phyloP scores from a whole-genome alignment of 176 grass and related monocot genomes.

The Rhipidocladum racemiflorum region DNA sequence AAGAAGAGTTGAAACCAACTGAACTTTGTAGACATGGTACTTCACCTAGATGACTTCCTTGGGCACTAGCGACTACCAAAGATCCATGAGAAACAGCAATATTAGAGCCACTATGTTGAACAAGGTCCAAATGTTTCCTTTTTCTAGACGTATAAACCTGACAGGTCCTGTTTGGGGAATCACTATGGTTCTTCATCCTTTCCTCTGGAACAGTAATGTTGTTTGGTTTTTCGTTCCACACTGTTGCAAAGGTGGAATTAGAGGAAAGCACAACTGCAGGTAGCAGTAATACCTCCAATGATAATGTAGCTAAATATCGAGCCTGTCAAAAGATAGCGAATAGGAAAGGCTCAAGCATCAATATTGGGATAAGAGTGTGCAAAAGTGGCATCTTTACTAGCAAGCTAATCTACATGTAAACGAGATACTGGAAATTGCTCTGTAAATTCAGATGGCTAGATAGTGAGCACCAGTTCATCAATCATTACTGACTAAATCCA shows the following conservation, averaged over 20 bases:
- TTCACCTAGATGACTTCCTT: neutral
- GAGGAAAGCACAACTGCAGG: neutral
- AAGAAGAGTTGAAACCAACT: neutral
- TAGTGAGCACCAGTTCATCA: neutral
- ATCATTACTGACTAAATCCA: neutral
- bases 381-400: neutral
- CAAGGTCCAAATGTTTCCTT: neutral
- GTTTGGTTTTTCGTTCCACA: neutral
- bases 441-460: neutral
- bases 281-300: neutral
- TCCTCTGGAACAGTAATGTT: neutral
- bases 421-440: neutral
- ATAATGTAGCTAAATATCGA: neutral
- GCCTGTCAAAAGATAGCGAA: neutral
- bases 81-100: conserved; percentile 2
- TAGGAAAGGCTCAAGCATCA: neutral
- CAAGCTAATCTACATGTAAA: neutral
- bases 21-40: neutral
- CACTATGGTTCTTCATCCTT: neutral
- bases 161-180: neutral
- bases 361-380: neutral
- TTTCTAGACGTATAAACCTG: neutral
- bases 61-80: neutral
- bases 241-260: neutral
- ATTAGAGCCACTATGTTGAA: neutral